A percentile compares a stretch with the other conserved stretches of the same genome.
phyloP scores from a whole-genome alignment of 371 early-diverging fungal genomes.

The Actinomortierella ambigua region DNA sequence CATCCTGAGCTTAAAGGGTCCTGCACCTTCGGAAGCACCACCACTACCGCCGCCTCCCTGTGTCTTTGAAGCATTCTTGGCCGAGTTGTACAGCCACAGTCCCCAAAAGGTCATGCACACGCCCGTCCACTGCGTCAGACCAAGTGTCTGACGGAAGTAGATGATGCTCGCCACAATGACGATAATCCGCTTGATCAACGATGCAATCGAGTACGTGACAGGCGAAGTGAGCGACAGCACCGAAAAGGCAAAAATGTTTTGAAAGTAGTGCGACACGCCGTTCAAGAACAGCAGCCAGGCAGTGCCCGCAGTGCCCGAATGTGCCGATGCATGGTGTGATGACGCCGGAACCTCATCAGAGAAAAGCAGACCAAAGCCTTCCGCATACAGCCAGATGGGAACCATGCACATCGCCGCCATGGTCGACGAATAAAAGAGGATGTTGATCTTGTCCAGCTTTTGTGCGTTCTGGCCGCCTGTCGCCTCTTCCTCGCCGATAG shows the following conservation, averaged over 20 bases:
- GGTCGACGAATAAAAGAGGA: slow-evolving; percentile 77
- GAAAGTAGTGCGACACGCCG: slow-evolving; percentile 80
- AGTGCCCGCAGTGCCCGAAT: slow-evolving; percentile 25
- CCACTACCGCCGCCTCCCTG: slow-evolving; percentile 18
- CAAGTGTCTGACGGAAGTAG: slow-evolving; percentile 82
- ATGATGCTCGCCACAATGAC: slow-evolving; percentile 86
- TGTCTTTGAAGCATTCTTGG: slow-evolving; percentile 59
- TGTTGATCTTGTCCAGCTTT: slow-evolving; percentile 84
- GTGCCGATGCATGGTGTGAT: slow-evolving; percentile 21
- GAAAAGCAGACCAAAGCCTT: slow-evolving; percentile 58
- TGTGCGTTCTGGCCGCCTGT: slow-evolving; percentile 48
- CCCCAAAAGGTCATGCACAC: slow-evolving; percentile 83
- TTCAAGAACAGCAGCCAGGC: slow-evolving; percentile 64
- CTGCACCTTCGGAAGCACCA: too few relatives aligned
- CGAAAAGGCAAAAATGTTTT: slow-evolving; percentile 82
- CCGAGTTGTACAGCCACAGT: slow-evolving; percentile 83
- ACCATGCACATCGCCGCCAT: slow-evolving; percentile 75
- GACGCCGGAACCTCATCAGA: slow-evolving; percentile 19
- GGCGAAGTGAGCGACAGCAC: slow-evolving; percentile 80
- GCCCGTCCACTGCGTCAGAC: slow-evolving; percentile 71
- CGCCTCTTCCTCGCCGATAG: slow-evolving; percentile 37
- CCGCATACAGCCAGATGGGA: slow-evolving; percentile 84
- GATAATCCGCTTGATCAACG: slow-evolving; percentile 87
- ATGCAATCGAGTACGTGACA: slow-evolving; percentile 88
- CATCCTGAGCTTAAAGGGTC: too few relatives aligned